Conservation (phyloP, 208 protist species). For the Leptomonas pyrrhocoris region DNA sequence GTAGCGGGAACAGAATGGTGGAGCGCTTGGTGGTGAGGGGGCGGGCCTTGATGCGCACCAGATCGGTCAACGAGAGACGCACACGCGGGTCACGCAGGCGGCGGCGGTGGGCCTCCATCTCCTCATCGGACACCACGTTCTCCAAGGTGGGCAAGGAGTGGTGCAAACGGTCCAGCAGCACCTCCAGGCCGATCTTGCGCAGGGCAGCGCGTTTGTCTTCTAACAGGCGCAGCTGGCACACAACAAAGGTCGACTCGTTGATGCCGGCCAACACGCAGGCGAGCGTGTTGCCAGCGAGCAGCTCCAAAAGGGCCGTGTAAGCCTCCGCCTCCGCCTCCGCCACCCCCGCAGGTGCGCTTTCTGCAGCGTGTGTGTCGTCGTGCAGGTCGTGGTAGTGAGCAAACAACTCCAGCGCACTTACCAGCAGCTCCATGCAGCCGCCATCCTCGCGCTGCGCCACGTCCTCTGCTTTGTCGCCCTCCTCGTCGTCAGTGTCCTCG, state of each 20-base stretch:
- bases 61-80: slow-evolving; percentile 75
- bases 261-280: slow-evolving; percentile 90
- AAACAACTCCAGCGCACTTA: slow-evolving; percentile 76
- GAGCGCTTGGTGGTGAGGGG: slow-evolving; percentile 87
- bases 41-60: slow-evolving; percentile 83
- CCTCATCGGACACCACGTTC: slow-evolving; percentile 75
- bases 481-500: slow-evolving; percentile 14
- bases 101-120: slow-evolving; percentile 77
- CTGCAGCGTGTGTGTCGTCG: background rate
- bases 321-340: slow-evolving; percentile 55
- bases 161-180: slow-evolving; percentile 88
- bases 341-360: slow-evolving; percentile 1
- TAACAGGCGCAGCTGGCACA: slow-evolving; percentile 76
- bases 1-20: slow-evolving; percentile 63
- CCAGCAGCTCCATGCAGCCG: slow-evolving; percentile 79
- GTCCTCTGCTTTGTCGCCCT: slow-evolving; percentile 28
- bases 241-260: slow-evolving; percentile 89
- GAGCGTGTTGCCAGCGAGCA: slow-evolving; percentile 89
- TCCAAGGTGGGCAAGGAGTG: slow-evolving; percentile 87
- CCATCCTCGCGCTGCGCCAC: slow-evolving; percentile 38
- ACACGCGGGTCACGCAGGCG: slow-evolving; percentile 80
- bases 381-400: slow-evolving; percentile 83
- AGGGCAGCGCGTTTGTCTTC: slow-evolving; percentile 55
- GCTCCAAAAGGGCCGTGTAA: slow-evolving; percentile 84
- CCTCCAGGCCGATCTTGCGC: slow-evolving; percentile 83